Conservation (phyloP, 2,329 filamentous ascomycete genomes). For the Neocatenulostroma microsporum region DNA sequence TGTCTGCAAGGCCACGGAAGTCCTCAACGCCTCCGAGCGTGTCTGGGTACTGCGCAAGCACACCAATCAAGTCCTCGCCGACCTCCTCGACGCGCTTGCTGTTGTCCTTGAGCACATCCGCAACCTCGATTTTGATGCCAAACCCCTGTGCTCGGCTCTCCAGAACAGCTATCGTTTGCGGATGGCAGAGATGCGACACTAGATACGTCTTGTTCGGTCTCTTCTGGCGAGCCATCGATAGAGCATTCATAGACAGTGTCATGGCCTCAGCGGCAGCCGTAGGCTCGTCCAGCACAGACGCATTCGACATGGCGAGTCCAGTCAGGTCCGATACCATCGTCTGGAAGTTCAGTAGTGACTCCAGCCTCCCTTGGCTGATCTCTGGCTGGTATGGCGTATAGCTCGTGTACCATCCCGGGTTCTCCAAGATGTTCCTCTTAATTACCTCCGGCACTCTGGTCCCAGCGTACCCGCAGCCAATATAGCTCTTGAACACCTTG, state of each 20-base stretch:
- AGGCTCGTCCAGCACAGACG: constrained; percentile 81
- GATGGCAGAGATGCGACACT: constrained; percentile 73
- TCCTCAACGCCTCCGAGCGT: constrained; percentile 73
- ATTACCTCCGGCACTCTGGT: constrained; percentile 82
- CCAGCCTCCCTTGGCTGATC: constrained; percentile 88
- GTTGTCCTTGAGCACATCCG: constrained; percentile 61
- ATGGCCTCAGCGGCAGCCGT: constrained; percentile 93
- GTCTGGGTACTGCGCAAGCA: constrained; percentile 91
- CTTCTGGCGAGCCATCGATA: constrained; percentile 65
- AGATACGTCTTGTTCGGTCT: constrained; percentile 71
- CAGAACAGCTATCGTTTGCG: constrained; percentile 78
- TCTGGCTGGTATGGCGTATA: constrained; percentile 97
- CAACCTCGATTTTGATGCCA: constrained; percentile 67
- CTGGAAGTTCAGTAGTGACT: constrained; percentile 92
- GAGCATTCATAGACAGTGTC: constrained; percentile 77
- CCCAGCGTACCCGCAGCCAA: constrained; percentile 81
- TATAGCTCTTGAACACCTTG: constrained; percentile 58
- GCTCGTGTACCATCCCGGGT: constrained; percentile 94
- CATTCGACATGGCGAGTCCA: constrained; percentile 78
- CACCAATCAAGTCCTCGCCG: constrained; percentile 76
- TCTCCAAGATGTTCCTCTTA: constrained; percentile 85
- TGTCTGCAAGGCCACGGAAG: constrained; percentile 64
- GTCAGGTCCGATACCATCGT: constrained; percentile 86
- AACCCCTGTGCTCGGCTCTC: constrained; percentile 84
- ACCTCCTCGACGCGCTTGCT: constrained; percentile 61